phyloP scores from a whole-genome alignment of 2,329 filamentous ascomycete genomes.

The Cercospora canescens region DNA sequence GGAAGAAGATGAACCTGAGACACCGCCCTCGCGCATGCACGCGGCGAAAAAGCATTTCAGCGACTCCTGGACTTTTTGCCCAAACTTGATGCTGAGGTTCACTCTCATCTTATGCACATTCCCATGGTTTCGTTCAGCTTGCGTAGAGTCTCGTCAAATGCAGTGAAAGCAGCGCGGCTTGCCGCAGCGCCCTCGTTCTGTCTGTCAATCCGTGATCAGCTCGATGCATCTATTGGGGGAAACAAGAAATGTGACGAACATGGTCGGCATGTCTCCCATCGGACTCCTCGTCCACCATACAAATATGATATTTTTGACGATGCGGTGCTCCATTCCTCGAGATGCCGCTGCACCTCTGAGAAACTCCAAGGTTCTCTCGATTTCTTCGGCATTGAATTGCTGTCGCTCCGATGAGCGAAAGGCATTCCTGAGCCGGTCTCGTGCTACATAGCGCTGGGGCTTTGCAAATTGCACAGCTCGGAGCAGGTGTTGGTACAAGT shows the following conservation, averaged over 20 bases:
- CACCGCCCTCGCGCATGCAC: too few relatives aligned
- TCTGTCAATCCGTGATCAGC: background rate
- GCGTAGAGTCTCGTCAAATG: slow-evolving; percentile 68
- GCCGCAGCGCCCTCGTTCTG: slow-evolving; percentile 12
- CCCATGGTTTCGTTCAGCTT: slow-evolving; percentile 76
- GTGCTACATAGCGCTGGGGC: slow-evolving; percentile 64
- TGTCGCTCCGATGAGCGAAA: slow-evolving; percentile 55
- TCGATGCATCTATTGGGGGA: background rate
- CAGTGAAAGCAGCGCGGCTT: slow-evolving; percentile 48
- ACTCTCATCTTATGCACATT: slow-evolving; percentile 50
- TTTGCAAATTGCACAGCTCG: slow-evolving; percentile 70
- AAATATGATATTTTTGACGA: slow-evolving; percentile 67
- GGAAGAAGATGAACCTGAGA: too few relatives aligned
- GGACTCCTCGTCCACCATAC: slow-evolving; percentile 3
- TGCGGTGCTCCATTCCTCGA: slow-evolving; percentile 68
- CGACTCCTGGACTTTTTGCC: background rate
- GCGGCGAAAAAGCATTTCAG: background rate
- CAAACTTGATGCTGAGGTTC: background rate
- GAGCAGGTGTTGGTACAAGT: slow-evolving; percentile 66
- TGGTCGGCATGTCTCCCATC: slow-evolving; percentile 1
- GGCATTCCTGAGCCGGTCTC: slow-evolving; percentile 54
- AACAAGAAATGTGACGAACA: background rate
- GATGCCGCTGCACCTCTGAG: slow-evolving; percentile 63
- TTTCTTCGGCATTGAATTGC: slow-evolving; percentile 51
- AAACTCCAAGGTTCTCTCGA: slow-evolving; percentile 70